Conservation (phyloP, 768 basidiomycete species). For the Suillus americanus region DNA sequence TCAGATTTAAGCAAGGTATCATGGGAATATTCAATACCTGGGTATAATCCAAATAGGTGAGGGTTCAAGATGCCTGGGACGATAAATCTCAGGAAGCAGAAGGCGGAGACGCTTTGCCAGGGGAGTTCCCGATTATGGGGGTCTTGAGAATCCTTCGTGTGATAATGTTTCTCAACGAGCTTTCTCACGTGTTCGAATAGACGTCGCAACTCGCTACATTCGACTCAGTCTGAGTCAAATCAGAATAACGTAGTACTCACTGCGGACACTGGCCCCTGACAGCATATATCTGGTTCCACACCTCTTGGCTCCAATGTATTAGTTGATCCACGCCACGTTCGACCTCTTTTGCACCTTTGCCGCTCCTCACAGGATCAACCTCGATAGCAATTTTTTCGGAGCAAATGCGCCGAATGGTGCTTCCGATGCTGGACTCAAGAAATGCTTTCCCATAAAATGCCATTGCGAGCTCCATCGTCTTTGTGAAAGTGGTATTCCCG, state of each 20-base stretch:
- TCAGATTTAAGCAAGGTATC: slow-evolving; percentile 11
- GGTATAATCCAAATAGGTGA: slow-evolving; percentile 75
- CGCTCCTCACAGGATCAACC: slow-evolving; percentile 72
- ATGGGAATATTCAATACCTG: slow-evolving; percentile 46
- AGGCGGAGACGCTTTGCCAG: slow-evolving; percentile 85
- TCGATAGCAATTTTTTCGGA: slow-evolving; percentile 77
- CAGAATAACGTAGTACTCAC: slow-evolving; percentile 43
- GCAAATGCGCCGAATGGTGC: slow-evolving; percentile 66
- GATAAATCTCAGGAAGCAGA: slow-evolving; percentile 87
- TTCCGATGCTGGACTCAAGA: slow-evolving; percentile 78
- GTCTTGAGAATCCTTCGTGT: slow-evolving; percentile 38
- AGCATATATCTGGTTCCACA: slow-evolving; percentile 82
- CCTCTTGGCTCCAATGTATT: slow-evolving; percentile 74
- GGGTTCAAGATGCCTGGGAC: slow-evolving; percentile 90
- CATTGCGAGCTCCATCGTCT: slow-evolving; percentile 79
- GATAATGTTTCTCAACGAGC: slow-evolving; percentile 69
- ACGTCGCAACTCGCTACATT: slow-evolving; percentile 64
- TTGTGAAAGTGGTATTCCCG: slow-evolving; percentile 68
- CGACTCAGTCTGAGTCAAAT: slow-evolving; percentile 7
- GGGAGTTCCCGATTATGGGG: slow-evolving; percentile 56
- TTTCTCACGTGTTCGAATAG: slow-evolving; percentile 70
- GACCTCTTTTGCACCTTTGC: slow-evolving; percentile 58
- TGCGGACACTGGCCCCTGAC: slow-evolving; percentile 71
- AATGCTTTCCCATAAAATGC: slow-evolving; percentile 78
- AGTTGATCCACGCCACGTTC: slow-evolving; percentile 69